Conservation (phyloP, 768 basidiomycete species). For the Boletus subparvulus region DNA sequence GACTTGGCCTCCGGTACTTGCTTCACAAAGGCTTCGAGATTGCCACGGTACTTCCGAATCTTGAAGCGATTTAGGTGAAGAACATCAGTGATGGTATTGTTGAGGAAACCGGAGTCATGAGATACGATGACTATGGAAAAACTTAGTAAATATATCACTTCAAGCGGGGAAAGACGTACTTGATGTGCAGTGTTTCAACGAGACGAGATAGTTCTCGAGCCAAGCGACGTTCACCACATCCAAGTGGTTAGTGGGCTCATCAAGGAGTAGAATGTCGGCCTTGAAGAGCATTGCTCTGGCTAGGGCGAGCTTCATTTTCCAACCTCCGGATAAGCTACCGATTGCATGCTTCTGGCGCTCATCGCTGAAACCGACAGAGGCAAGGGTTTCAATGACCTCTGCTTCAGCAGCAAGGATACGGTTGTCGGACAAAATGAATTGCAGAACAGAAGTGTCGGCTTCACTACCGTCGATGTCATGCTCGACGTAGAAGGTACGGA, state of each 20-base stretch:
- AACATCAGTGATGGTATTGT: conserved; percentile 97
- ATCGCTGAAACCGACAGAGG: conserved; percentile 88
- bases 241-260: conserved; percentile 96
- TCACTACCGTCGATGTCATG: conserved; percentile 98
- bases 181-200: conserved; percentile 88
- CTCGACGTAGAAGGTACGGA: conserved; percentile 99
- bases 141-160: conserved; percentile 8
- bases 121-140: conserved; percentile 79
- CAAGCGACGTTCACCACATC: conserved; percentile 97
- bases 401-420: conserved; percentile 70
- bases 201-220: conserved; percentile 91
- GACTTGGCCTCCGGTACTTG: conserved; percentile 96
- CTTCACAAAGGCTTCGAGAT: conserved; percentile 92
- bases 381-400: conserved; percentile 78
- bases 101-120: conserved; percentile 96
- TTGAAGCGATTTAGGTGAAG: conserved; percentile 99
- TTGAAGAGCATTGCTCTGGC: conserved; percentile 98
- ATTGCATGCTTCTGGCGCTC: conserved; percentile 85
- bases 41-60: conserved; percentile 91
- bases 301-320: conserved; percentile 99
- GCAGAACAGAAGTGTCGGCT: conserved; percentile 83
- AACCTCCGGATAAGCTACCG: conserved; percentile 93
- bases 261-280: conserved; percentile 94
- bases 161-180: conserved; percentile 46
- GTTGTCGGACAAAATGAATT: conserved; percentile 84